A percentile compares a stretch with the other conserved stretches of the same genome.
phyloP scores from a whole-genome alignment of 176 grass and related monocot genomes.

The Oryza glumipatula region DNA sequence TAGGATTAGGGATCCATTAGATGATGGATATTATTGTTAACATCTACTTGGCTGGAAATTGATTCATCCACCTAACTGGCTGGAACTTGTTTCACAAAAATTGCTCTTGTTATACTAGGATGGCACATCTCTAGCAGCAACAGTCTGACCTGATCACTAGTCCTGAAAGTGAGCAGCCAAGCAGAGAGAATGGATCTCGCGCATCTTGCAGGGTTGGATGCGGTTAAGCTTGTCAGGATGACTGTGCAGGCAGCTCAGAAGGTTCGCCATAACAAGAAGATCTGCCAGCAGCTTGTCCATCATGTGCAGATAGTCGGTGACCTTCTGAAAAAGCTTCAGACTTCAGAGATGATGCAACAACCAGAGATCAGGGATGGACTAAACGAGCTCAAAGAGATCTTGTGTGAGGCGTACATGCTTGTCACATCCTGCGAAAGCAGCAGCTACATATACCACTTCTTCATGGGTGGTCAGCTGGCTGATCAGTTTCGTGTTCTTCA shows the following conservation, averaged over 20 bases:
- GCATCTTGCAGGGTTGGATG: slow-evolving; percentile 61
- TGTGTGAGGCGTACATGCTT: slow-evolving; percentile 38
- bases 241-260: slow-evolving; percentile 50
- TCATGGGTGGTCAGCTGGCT: slow-evolving; percentile 53
- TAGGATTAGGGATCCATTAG: background rate
- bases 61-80: too few species aligned
- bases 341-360: slow-evolving; percentile 54
- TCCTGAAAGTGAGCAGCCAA: background rate
- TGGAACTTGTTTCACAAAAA: background rate
- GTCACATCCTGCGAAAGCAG: slow-evolving; percentile 50
- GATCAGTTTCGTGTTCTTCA: slow-evolving; percentile 57
- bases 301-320: slow-evolving; percentile 52
- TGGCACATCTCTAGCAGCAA: background rate
- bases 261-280: slow-evolving; percentile 59
- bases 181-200: slow-evolving; percentile 32
- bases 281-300: slow-evolving; percentile 52
- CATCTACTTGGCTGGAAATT: background rate
- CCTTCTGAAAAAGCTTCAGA: slow-evolving; percentile 54
- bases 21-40: background rate
- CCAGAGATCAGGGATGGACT: slow-evolving; percentile 61
- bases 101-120: background rate
- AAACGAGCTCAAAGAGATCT: slow-evolving; percentile 23
- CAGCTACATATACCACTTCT: slow-evolving; percentile 55
- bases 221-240: slow-evolving; percentile 47
- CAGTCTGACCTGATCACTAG: background rate